A percentile compares a stretch with the other conserved stretches of the same genome.
Conservation (phyloP, 305 asterid genomes). For the Fraxinus paxiana region DNA sequence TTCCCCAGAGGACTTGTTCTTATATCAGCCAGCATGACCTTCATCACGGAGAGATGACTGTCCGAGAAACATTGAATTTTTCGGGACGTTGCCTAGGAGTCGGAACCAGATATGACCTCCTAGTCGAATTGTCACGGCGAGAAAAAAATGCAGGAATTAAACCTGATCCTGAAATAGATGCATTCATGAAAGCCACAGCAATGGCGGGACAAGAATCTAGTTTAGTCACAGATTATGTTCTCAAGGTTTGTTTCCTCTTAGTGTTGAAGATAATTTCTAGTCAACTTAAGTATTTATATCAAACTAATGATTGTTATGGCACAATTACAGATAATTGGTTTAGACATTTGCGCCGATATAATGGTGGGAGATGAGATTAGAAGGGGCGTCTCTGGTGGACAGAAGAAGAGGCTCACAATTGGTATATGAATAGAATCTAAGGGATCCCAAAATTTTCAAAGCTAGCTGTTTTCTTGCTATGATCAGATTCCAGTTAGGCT, state of each 20-base stretch:
- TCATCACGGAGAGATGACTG: conserved; percentile 97
- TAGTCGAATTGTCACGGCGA: conserved; percentile 69
- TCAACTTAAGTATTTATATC: not conserved
- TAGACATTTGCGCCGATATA: conserved; percentile 88
- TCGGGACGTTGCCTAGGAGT: conserved; percentile 92
- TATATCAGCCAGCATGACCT: conserved; percentile 92
- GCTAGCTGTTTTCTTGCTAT: not conserved
- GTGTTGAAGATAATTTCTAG: not conserved
- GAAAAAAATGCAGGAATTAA: conserved; percentile 83
- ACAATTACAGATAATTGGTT: conserved; percentile 68
- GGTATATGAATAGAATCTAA: conserved; percentile 40
- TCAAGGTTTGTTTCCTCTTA: conserved; percentile 55
- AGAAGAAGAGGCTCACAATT: conserved; percentile 90
- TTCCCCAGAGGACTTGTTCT: conserved; percentile 91
- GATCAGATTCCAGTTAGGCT: not conserved
- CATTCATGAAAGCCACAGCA: conserved; percentile 91
- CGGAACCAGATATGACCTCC: conserved; percentile 89
- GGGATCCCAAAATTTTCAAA: not conserved
- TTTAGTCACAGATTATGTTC: conserved; percentile 75
- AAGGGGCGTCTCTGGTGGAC: conserved; percentile 97
- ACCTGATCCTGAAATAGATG: conserved; percentile 89
- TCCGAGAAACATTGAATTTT: conserved; percentile 77
- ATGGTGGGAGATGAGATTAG: conserved; percentile 88
- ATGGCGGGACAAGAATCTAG: conserved; percentile 87
- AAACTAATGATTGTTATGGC: not conserved